Evolutionary conservation across 176 grass and related monocot species (phyloP), one percentile per base, ranked within the genome.

Genomic region (Lolium rigidum): DNA sequence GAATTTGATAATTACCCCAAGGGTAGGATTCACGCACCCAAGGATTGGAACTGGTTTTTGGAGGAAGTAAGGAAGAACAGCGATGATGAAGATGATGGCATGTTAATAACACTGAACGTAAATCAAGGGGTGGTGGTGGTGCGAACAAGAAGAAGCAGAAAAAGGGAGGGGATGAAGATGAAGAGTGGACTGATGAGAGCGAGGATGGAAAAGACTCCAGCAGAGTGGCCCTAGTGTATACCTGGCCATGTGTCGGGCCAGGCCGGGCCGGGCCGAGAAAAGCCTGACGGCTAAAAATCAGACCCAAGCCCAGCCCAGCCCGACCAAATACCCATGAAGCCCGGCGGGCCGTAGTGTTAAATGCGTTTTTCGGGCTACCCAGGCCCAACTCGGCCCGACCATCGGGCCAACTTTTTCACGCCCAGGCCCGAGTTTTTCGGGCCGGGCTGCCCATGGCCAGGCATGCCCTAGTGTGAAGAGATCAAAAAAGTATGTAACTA

Each of bases 31-130:
- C 78, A 46, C 5, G 28, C 93, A 25, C 76, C 88, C 2, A 94
- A 94, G 76, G 87, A 92, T n/a, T 95, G 93, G n/a, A 94, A 92
- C 83, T 94, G 89, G 93, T 95, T 90, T 43, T 60, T 98, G 10
- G 92, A 94, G 70, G 89, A 80, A 87, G 72, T 28, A 61, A 85
- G 54, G 60, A 74, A 64, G 44, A 82, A 5, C 28, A 80, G 80
- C 0, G 91, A 92, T 22, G 87, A 86, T 70, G 94, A 95, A 54
- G 86, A 82, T 28, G 26, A 28, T 28, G 26, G 2, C 25, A 28
- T 28, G 26, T 28, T 28, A 28, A 38, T 28, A 28, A 38, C 9
- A 44, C 62, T 14, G 63, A 21, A 64, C 66, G 47, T 39, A 87
- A 37, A 70, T 86, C 62, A 6, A 90, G 81, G 64, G 41, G 62